A percentile compares a stretch with the other conserved stretches of the same genome.
Conservation (phyloP, 2,329 filamentous ascomycete species). For the Pseudogymnoascus sp. region DNA sequence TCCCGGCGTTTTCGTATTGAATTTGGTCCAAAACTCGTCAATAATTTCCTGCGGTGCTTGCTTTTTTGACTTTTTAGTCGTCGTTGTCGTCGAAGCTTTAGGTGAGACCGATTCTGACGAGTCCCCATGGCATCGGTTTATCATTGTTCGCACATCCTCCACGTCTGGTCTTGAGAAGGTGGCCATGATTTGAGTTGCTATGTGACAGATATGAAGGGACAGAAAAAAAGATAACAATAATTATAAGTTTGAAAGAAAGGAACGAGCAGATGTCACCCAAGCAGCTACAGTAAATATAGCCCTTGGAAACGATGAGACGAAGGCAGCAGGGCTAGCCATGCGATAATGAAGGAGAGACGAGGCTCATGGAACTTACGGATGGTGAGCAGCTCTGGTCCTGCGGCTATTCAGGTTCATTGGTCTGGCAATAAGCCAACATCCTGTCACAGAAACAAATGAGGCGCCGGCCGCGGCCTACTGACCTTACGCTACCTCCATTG, state of each 20-base stretch:
- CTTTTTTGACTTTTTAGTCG: constrained; percentile 35
- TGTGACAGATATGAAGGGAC: neutral
- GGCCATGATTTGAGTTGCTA: neutral
- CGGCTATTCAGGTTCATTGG: neutral
- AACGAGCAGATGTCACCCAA: neutral
- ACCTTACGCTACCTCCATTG: neutral
- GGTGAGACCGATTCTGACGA: neutral
- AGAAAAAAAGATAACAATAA: neutral
- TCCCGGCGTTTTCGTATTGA: constrained; percentile 62
- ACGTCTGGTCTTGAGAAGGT: neutral
- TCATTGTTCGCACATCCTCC: neutral
- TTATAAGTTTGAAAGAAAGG: neutral
- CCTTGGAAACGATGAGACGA: neutral
- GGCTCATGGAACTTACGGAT: neutral
- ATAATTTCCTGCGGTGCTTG: constrained; percentile 60
- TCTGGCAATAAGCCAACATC: neutral
- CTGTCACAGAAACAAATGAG: neutral
- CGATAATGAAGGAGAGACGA: neutral
- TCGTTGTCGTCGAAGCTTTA: neutral
- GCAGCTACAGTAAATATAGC: neutral
- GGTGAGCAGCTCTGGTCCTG: neutral
- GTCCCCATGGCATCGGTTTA: neutral
- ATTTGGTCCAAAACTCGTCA: constrained; percentile 67
- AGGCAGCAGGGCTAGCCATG: neutral
- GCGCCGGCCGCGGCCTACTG: neutral